phyloP scores from a whole-genome alignment of 495 filamentous ascomycete species.

The Chaetomium fimeti region DNA sequence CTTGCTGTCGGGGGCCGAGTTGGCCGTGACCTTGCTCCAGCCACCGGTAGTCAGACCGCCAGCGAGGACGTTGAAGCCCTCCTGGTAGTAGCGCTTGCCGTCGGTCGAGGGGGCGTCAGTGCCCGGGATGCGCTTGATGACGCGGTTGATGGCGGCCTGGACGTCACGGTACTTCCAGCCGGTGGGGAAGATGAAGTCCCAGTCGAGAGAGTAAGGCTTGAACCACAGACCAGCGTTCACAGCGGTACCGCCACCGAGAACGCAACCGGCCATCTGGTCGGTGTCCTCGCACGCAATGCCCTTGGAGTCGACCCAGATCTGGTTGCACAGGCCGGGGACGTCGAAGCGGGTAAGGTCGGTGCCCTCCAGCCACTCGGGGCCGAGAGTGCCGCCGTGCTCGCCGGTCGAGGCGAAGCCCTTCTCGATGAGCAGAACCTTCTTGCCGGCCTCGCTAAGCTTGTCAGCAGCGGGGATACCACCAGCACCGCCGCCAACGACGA shows the following conservation, averaged over 20 bases:
- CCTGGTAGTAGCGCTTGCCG: slow-evolving; percentile 65
- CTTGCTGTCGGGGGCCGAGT: slow-evolving; percentile 61
- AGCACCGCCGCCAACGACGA: slow-evolving; percentile 64
- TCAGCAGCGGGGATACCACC: slow-evolving; percentile 66
- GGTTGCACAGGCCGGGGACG: slow-evolving; percentile 74
- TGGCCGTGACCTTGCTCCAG: slow-evolving; percentile 63
- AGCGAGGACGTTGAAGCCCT: slow-evolving; percentile 60
- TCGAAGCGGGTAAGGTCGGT: slow-evolving; percentile 73
- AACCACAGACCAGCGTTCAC: slow-evolving; percentile 65
- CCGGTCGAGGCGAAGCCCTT: slow-evolving; percentile 61
- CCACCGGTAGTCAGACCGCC: slow-evolving; percentile 55
- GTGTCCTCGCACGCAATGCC: slow-evolving; percentile 68
- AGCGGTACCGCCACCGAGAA: slow-evolving; percentile 75
- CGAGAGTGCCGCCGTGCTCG: slow-evolving; percentile 56
- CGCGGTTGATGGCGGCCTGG: slow-evolving; percentile 53
- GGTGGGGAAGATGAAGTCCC: slow-evolving; percentile 69
- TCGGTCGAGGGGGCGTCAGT: slow-evolving; percentile 66
- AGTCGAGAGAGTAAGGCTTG: slow-evolving; percentile 55
- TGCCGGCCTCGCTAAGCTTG: slow-evolving; percentile 60
- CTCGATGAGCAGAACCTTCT: slow-evolving; percentile 65
- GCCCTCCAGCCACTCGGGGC: slow-evolving; percentile 62
- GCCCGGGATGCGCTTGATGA: slow-evolving; percentile 69
- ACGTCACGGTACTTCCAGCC: slow-evolving; percentile 71
- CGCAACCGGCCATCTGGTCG: slow-evolving; percentile 71
- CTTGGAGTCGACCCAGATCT: slow-evolving; percentile 62